Conservation (phyloP, 139 green algal species). For the Gonium pectorale region DNA sequence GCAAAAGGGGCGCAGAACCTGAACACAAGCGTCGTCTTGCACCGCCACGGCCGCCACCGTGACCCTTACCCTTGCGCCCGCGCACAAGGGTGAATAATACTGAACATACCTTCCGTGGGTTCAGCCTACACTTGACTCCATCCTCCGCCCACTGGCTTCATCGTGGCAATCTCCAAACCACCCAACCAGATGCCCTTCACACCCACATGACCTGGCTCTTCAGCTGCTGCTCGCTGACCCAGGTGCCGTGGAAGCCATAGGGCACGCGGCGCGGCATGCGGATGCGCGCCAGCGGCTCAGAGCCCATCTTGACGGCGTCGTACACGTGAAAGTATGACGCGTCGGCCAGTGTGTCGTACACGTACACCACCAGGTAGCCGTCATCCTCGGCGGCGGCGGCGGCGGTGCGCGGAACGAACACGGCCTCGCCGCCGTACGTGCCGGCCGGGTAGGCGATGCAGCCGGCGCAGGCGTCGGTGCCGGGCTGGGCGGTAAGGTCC, state of each 20-base stretch:
- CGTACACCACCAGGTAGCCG: constrained; percentile 81
- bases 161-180: no score
- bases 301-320: constrained; percentile 79
- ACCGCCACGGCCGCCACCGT: no score
- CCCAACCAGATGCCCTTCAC: no score
- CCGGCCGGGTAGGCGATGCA: constrained; percentile 57
- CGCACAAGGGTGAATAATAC: no score
- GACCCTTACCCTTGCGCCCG: no score
- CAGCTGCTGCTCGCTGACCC: constrained; percentile 31
- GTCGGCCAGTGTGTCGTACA: constrained; percentile 61
- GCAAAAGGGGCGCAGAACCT: no score
- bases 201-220: constrained; percentile 21
- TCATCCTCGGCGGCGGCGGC: constrained; percentile 72
- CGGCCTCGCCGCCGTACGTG: constrained; percentile 71
- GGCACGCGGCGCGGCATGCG: constrained; percentile 76
- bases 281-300: constrained; percentile 66
- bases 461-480: constrained; percentile 44
- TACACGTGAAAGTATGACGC: constrained; percentile 63
- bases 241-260: constrained; percentile 71
- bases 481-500: constrained; percentile 61
- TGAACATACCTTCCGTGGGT: no score
- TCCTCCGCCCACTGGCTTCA: no score
- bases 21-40: no score
- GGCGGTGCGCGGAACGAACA: constrained; percentile 67
- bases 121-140: no score